phyloP scores from a whole-genome alignment of 2,329 filamentous ascomycete species.

The Chalaropsis thielavioides region DNA sequence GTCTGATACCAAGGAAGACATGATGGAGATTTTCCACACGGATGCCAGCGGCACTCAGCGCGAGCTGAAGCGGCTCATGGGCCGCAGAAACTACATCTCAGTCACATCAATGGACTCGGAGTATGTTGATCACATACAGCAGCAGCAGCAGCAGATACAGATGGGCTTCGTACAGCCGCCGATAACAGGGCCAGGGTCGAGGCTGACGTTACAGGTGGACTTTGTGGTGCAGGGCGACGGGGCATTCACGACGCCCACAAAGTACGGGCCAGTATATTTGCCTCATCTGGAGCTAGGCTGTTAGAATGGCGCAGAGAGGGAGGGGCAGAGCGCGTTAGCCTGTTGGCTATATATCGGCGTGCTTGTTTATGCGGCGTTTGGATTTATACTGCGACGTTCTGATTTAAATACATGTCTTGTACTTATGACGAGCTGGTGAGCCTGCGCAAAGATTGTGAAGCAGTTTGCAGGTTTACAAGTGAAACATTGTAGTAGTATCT shows the following conservation, averaged over 20 bases:
- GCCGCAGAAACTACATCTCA: constrained; percentile 78
- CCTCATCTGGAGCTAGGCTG: constrained; percentile 67
- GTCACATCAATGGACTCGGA: constrained; percentile 92
- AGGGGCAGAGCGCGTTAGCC: background rate
- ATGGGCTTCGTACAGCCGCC: constrained; percentile 19
- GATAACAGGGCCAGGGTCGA: constrained; percentile 35
- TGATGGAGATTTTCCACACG: constrained; percentile 98
- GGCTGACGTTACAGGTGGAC: constrained; percentile 79
- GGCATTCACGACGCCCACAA: constrained; percentile 66
- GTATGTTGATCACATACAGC: constrained; percentile 32
- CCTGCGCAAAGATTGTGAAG: too few relatives aligned
- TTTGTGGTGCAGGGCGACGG: constrained; percentile 94
- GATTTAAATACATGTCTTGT: background rate
- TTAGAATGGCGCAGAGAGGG: constrained; percentile 24
- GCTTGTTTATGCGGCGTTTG: background rate
- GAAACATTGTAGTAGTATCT: background rate
- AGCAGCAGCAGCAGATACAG: constrained; percentile 10
- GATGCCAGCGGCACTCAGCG: constrained; percentile 73
- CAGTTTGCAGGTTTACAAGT: too few relatives aligned
- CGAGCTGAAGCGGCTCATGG: constrained; percentile 87
- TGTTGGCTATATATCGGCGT: background rate
- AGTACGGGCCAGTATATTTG: constrained; percentile 93
- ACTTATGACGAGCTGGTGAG: background rate
- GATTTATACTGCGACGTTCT: background rate
- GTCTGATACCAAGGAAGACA: constrained; percentile 94